Percentiles rank a stretch among this genome's conserved stretches.
These are phyloP conservation scores for Coleophoma crateriformis DNA, from an alignment of 2,329 filamentous ascomycete genomes.

Conservation along the genomic window DNA sequence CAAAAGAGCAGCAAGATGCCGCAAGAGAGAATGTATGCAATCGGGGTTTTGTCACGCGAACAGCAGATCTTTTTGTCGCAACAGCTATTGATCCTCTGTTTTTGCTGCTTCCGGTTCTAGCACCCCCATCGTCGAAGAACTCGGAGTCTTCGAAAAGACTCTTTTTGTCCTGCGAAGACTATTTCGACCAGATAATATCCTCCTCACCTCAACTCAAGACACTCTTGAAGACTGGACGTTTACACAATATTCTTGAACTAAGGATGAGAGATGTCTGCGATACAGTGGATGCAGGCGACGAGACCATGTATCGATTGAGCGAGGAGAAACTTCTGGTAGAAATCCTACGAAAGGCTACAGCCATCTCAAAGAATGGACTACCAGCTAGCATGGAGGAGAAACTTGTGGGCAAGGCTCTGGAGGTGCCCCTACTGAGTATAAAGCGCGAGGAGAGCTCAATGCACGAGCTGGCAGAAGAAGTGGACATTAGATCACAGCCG, in stretches of 20 bases:
- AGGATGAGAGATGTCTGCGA: conserved; percentile 73
- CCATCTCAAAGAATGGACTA: conserved; percentile 59
- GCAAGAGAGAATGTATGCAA: conserved; percentile 15
- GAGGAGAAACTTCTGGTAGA: conserved; percentile 62
- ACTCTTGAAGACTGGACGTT: conserved; percentile 41
- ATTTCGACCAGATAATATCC: conserved; percentile 58
- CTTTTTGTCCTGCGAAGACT: conserved; percentile 66
- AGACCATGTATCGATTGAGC: conserved; percentile 78
- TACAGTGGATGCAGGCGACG: conserved; percentile 74
- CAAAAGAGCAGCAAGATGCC: conserved; percentile 12
- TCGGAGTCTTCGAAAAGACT: conserved; percentile 49
- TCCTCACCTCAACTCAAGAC: conserved; percentile 52
- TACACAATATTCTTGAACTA: conserved; percentile 49
- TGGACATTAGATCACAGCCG: conserved; percentile 8
- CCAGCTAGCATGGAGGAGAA: conserved; percentile 80
- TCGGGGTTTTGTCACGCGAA: conserved; percentile 53
- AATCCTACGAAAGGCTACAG: conserved; percentile 65
- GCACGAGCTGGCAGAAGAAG: conserved; percentile 22
- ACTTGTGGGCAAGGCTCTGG: conserved; percentile 71
- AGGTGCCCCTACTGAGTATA: conserved; percentile 68
- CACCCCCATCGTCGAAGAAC: conserved; percentile 34
- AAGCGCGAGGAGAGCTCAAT: conserved; percentile 46
- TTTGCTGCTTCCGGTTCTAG: conserved; percentile 69
- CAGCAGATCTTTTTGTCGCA: conserved; percentile 73
- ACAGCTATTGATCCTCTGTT: conserved; percentile 83